phyloP scores from a whole-genome alignment of 1,284 basidiomycete species.

The Sporisorium exsertum region DNA sequence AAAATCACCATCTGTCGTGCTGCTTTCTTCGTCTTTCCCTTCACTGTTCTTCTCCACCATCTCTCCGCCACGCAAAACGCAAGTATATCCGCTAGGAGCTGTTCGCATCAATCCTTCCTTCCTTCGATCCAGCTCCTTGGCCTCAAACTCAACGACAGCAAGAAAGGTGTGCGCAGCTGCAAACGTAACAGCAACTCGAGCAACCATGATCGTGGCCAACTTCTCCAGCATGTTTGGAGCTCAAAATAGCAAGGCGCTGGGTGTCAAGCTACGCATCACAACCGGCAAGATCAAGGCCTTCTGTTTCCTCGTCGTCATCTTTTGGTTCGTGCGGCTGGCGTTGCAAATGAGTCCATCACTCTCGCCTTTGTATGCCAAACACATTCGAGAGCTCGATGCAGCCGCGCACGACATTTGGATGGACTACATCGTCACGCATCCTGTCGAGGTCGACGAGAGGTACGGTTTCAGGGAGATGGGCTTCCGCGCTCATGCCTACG shows the following conservation, averaged over 20 bases:
- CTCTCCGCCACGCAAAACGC: not conserved
- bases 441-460: constrained; percentile 41
- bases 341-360: constrained; percentile 27
- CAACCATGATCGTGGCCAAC: constrained; percentile 15
- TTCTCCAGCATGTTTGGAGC: constrained; percentile 11
- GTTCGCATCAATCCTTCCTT: not conserved
- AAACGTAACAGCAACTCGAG: not conserved
- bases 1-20: not conserved
- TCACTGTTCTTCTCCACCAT: not conserved
- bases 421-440: constrained; percentile 38
- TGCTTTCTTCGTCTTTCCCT: not conserved
- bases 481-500: constrained; percentile 41
- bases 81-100: not conserved
- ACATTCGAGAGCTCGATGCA: constrained; percentile 28
- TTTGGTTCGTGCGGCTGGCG: constrained; percentile 23
- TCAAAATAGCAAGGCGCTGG: constrained; percentile 3
- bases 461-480: constrained; percentile 49
- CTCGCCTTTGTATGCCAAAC: constrained; percentile 33
- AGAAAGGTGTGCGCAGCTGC: not conserved
- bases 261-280: constrained; percentile 7
- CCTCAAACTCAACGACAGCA: not conserved
- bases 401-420: constrained; percentile 42
- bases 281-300: constrained; percentile 21
- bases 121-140: not conserved
- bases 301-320: constrained; percentile 11